Base-by-base conservation (phyloP, 495 filamentous ascomycete genomes). In the Gamarada debralockiae region DNA sequence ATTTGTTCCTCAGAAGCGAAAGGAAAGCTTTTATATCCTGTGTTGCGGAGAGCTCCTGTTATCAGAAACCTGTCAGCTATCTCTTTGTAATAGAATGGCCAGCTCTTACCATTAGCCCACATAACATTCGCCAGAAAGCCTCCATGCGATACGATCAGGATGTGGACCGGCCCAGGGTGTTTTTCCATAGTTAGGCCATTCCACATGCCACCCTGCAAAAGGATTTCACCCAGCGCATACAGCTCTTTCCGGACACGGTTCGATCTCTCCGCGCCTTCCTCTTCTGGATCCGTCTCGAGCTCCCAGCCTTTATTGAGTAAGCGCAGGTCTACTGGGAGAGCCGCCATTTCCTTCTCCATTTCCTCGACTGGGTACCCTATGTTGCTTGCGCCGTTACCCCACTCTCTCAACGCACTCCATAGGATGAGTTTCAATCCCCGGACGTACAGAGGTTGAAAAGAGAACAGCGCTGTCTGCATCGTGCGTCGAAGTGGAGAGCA, bases 401-500 rank as follows among this genome's bases (percentile, higher is more conserved):
- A 38, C 22, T 50, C 53, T 20, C 39, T 42, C 20, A 56, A n/a
- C 4, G 21, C n/a, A 9, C 14, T 13, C 39, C 47, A 42, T 13
- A 40, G 39, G 14, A 56, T 23, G 17, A 51, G 36, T 23, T 27
- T 2, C 7, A 45, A 18, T 3, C 38, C 46, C 14, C 15, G 13
- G 1, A 3, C 39, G 14, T 42, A n/a, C 0, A 53, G 24, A 6
- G 50, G 43, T 17, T 37, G 17, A 20, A 58, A 53, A 3, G 37
- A 23, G 2, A 24, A 12, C 3, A 42, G 38, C 0, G 45, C 36
- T 7, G 50, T 58, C 14, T 53, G 37, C 2, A 53, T 36, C 3
- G 44, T 45, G 17, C 50, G 56, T 17, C n/a, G 20, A 8, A 41
- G 46, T 13, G 56, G 56, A 14, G 56, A 58, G 27, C 31, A 49